Evolutionary conservation across 257 asterid genomes (phyloP).

Genomic region (Solanum medicagineum): DNA sequence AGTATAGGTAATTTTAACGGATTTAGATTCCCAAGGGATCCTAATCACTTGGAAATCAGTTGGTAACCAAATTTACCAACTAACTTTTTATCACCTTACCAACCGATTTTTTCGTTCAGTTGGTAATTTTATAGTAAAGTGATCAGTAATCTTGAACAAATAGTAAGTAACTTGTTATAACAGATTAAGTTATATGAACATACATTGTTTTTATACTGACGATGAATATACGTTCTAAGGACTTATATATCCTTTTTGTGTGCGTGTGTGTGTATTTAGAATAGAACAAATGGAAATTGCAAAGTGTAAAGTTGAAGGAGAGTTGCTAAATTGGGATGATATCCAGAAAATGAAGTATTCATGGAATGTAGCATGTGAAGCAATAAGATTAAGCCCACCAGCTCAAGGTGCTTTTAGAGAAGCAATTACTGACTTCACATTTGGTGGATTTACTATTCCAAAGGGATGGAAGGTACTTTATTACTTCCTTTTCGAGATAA

Average conservation of each 20-base stretch:
- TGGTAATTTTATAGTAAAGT: too few species aligned
- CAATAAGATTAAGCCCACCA: conserved; percentile 12
- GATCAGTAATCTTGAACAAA: too few species aligned
- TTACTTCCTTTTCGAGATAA: too few species aligned
- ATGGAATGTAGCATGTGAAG: conserved; percentile 16
- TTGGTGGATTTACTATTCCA: conserved; percentile 15
- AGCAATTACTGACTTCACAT: conserved; percentile 6
- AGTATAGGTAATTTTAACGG: not conserved
- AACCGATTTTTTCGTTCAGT: too few species aligned
- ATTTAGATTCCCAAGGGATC: not conserved
- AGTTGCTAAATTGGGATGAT: conserved; percentile 24
- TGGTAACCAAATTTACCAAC: too few species aligned
- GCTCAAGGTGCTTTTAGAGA: conserved; percentile 16
- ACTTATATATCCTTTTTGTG: not conserved
- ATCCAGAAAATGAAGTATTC: conserved; percentile 23
- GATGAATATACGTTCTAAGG: not conserved
- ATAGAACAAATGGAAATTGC: not conserved
- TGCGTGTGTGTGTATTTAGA: not conserved
- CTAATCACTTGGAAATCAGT: not conserved
- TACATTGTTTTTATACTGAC: too few species aligned
- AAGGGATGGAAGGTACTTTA: conserved; percentile 22
- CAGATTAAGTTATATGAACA: too few species aligned
- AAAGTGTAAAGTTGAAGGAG: conserved; percentile 1
- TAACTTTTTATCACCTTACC: too few species aligned
- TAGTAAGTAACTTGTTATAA: too few species aligned